Conservation (phyloP, 1,284 basidiomycete species). For the Rhizoctonia solani region DNA sequence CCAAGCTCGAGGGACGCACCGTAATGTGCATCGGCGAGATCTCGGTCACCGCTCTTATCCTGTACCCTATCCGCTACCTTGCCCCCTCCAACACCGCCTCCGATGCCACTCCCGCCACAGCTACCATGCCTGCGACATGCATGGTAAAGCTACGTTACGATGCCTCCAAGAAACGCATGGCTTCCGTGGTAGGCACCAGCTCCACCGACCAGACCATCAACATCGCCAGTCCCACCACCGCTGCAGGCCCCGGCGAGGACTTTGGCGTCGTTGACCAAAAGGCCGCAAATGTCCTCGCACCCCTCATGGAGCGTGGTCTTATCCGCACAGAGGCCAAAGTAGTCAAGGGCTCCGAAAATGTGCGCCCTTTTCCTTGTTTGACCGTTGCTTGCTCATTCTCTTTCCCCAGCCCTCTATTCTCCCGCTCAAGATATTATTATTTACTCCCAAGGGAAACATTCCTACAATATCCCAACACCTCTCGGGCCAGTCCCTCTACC, state of each 20-base stretch:
- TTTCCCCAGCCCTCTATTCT: conserved; percentile 74
- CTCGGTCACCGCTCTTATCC: conserved; percentile 76
- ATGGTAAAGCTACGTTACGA: conserved; percentile 72
- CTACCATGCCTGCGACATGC: conserved; percentile 27
- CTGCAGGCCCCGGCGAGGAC: conserved; percentile 53
- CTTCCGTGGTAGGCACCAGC: conserved; percentile 54
- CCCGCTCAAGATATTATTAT: conserved; percentile 83
- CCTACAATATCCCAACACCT: conserved; percentile 77
- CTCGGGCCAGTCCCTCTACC: conserved; percentile 64
- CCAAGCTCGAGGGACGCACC: conserved; percentile 36
- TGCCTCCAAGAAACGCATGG: conserved; percentile 52
- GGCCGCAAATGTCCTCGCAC: conserved; percentile 74
- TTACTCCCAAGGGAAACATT: conserved; percentile 91
- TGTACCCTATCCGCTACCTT: conserved; percentile 82
- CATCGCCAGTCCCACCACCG: conserved; percentile 66
- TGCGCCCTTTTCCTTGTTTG: conserved; percentile 22
- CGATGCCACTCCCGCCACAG: conserved; percentile 41
- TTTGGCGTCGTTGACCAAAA: conserved; percentile 88
- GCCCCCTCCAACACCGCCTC: conserved; percentile 49
- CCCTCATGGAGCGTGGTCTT: conserved; percentile 79
- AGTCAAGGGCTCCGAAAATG: conserved; percentile 47
- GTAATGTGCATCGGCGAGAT: conserved; percentile 85
- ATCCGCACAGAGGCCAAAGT: conserved; percentile 76
- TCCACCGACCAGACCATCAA: conserved; percentile 76
- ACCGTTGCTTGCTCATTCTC: not conserved